These are phyloP conservation scores for Monosporozyma aerobia DNA, from an alignment of 805 yeast species.

Conservation along the genomic window DNA sequence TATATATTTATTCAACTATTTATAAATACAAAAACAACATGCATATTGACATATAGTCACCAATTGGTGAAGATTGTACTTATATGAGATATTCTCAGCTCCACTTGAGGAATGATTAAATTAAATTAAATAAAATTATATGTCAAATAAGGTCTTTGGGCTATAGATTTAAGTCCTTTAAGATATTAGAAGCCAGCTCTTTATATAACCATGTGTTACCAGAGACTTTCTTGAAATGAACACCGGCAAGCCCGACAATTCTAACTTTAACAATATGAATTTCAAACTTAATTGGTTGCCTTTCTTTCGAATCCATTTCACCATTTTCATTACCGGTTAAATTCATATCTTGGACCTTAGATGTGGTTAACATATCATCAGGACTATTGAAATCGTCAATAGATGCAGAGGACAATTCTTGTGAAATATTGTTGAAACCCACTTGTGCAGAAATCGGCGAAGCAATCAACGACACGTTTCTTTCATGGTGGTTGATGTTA, in stretches of 20 bases:
- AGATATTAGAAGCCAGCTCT: conserved; percentile 76
- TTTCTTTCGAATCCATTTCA: not conserved
- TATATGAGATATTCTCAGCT: not conserved
- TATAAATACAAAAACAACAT: not conserved
- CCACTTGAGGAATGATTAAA: not conserved
- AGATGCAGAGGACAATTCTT: conserved; percentile 29
- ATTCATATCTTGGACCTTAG: conserved; percentile 55
- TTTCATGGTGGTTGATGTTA: conserved; percentile 30
- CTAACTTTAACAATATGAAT: conserved; percentile 90
- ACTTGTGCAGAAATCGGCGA: conserved; percentile 20
- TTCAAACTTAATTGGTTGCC: conserved; percentile 66
- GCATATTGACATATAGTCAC: not conserved
- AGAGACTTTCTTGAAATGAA: conserved; percentile 83
- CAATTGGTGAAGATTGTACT: not conserved
- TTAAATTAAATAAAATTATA: not conserved
- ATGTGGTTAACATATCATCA: conserved; percentile 37
- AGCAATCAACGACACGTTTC: conserved; percentile 19
- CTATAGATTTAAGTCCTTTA: conserved; percentile 59
- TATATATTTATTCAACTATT: not conserved
- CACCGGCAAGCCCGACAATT: conserved; percentile 81
- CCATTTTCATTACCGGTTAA: conserved; percentile 38
- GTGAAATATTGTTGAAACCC: conserved; percentile 8
- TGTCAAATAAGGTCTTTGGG: not conserved
- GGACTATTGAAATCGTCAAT: conserved; percentile 26
- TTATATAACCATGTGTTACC: conserved; percentile 96